Base-by-base conservation (phyloP, 495 filamentous ascomycete genomes). In the Collariella sp. region DNA sequence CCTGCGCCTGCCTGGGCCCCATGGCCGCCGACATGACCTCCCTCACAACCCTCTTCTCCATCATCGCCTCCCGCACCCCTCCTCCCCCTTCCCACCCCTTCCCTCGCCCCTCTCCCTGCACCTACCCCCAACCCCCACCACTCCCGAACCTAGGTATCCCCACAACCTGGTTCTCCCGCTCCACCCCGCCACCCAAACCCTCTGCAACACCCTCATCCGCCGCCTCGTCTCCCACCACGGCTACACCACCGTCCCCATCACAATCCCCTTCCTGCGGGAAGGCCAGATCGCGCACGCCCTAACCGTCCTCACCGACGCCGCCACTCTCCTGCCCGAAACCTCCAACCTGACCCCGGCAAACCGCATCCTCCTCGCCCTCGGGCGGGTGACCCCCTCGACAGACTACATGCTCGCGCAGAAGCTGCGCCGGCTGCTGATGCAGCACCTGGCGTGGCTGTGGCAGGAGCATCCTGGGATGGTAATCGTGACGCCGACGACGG, bases 381-480 rank as follows among this genome's bases (percentile, higher is more conserved):
- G 80, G 16, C 70, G 67, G 49, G 75, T 79, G 26, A 86, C 87
- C 10, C 78, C 83, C 0, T 75, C 82, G 15, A 72, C 77, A 5
- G 87, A 91, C 58, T 83, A 88, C 60, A 64, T 86, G 16, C 76
- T 84, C n/a, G 83, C 89, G 7, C 89, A 94, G 67, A 83, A 84
- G 41, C 71, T 95, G 46, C 79, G 89, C 11, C 73, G 78, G 7
- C 67, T 91, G 38, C 67, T 94, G 33, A 93, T 94, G 89, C 75
- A 78, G 39, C 89, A 95, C 66, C 78, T 94, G 3, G 74, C 85
- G 0, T 70, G 77, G 57, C 74, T 95, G 1, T 95, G 83, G 71
- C 56, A 75, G 42, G 65, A 74, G n/a, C 71, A 93, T 58, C 87
- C 88, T 2, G 85, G 83, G 3, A 68, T 94, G 45, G 62, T 91